Percentiles rank a stretch among this genome's conserved stretches.
These are phyloP conservation scores for Clonostachys sp. DNA, from an alignment of 2,329 filamentous ascomycete genomes.

Conservation along the genomic window DNA sequence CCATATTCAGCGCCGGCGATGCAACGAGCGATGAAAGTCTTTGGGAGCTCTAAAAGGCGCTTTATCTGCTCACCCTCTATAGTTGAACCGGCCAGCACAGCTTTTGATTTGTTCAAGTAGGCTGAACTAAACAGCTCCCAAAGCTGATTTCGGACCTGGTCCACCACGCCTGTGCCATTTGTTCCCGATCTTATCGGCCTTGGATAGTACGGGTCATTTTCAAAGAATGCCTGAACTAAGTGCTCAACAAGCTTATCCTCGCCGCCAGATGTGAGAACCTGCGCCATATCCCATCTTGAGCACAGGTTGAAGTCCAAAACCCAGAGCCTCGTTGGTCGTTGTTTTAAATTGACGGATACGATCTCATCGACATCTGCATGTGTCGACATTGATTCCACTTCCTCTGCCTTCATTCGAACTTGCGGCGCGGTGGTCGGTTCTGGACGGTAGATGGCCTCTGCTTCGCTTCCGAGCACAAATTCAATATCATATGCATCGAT, in stretches of 20 bases:
- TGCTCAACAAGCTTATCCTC: conserved; percentile 7
- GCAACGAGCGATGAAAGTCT: too few species aligned
- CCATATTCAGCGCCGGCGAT: too few species aligned
- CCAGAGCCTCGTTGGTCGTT: conserved; percentile 11
- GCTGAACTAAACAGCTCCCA: too few species aligned
- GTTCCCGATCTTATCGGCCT: too few species aligned
- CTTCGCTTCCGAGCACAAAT: conserved; percentile 10
- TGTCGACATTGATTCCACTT: background rate
- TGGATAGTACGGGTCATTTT: conserved; percentile 17
- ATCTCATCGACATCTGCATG: conserved; percentile 2
- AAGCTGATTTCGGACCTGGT: too few species aligned
- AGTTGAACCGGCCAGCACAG: too few species aligned
- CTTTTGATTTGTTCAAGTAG: too few species aligned
- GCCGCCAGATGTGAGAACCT: background rate
- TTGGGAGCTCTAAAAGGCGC: too few species aligned
- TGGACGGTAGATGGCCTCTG: too few species aligned
- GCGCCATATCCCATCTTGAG: conserved; percentile 6
- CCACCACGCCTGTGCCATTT: too few species aligned
- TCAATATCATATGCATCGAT: conserved; percentile 12
- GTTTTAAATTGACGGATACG: background rate
- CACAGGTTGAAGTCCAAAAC: conserved; percentile 20
- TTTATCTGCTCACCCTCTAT: too few species aligned
- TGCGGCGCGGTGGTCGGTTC: background rate
- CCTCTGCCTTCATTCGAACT: background rate
- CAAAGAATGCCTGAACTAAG: conserved; percentile 10